phyloP scores from a whole-genome alignment of 2,329 filamentous ascomycete species.

The Xylariaceae sp. region DNA sequence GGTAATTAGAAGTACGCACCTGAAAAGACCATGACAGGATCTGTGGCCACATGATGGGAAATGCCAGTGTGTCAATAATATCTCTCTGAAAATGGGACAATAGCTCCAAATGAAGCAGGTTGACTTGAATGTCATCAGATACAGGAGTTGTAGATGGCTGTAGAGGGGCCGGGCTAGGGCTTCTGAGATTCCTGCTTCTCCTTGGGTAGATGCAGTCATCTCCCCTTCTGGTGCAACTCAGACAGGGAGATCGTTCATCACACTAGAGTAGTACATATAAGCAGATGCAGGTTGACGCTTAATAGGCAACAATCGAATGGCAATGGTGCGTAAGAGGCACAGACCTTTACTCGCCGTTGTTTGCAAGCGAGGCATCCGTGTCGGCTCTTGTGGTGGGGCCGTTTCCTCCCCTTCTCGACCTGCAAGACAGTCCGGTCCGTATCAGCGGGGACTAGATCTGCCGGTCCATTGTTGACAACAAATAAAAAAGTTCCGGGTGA shows the following conservation, averaged over 20 bases:
- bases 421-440: no score
- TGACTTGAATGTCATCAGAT: not conserved
- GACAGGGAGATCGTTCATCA: slow-evolving; percentile 7
- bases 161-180: not conserved
- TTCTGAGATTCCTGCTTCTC: not conserved
- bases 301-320: no score
- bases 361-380: slow-evolving; percentile 10
- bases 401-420: slow-evolving; percentile 3
- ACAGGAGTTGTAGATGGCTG: not conserved
- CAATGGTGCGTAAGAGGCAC: not conserved
- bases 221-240: slow-evolving; percentile 6
- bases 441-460: no score
- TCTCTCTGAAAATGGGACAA: slow-evolving; percentile 11
- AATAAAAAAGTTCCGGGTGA: not conserved
- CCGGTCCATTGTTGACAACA: slow-evolving; percentile 6
- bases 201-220: slow-evolving; percentile 6
- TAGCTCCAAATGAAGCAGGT: slow-evolving; percentile 10
- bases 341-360: slow-evolving; percentile 9
- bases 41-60: slow-evolving; percentile 7
- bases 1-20: slow-evolving; percentile 2
- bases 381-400: slow-evolving; percentile 9
- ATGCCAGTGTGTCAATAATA: slow-evolving; percentile 6
- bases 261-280: slow-evolving; percentile 4
- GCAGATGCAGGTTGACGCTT: no score
- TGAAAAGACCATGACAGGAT: slow-evolving; percentile 12